Conservation (phyloP, 768 basidiomycete genomes). For the Mycena polygramma region DNA sequence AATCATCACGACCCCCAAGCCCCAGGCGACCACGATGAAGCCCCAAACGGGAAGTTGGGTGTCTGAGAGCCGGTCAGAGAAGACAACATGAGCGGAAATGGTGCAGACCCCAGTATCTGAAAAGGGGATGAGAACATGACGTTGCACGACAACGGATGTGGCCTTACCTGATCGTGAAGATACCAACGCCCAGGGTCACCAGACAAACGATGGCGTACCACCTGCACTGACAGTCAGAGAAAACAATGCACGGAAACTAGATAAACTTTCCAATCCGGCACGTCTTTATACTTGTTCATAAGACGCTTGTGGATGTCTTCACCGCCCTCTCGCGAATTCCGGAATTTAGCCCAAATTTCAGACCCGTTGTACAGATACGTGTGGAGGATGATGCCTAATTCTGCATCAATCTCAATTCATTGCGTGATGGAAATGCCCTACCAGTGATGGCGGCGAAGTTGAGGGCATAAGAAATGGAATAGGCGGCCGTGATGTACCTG, state of each 20-base stretch:
- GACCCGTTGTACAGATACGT: conserved; percentile 22
- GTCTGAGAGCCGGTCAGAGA: conserved; percentile 1
- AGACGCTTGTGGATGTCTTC: conserved; percentile 29
- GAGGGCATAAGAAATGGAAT: conserved; percentile 23
- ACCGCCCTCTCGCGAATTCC: conserved; percentile 10
- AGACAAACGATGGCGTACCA: conserved; percentile 17
- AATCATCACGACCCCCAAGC: conserved; percentile 18
- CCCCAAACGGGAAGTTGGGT: conserved; percentile 28
- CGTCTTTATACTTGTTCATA: conserved; percentile 27
- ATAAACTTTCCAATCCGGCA: conserved; percentile 16
- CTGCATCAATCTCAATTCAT: not conserved
- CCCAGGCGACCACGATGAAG: conserved; percentile 20
- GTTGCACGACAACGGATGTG: too few relatives aligned
- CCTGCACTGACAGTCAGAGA: not conserved
- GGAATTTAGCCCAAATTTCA: conserved; percentile 20
- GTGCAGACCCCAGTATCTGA: conserved; percentile 20
- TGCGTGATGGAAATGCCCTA: not conserved
- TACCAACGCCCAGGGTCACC: conserved; percentile 15
- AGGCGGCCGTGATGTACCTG: conserved; percentile 24
- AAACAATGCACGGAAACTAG: not conserved
- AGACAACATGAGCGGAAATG: not conserved
- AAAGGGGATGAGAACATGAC: too few relatives aligned
- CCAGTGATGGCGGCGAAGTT: conserved; percentile 26
- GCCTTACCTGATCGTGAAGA: conserved; percentile 21
- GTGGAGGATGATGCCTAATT: conserved; percentile 16